phyloP scores from a whole-genome alignment of 768 basidiomycete species.

The Phlebiopsis flavidoalba region DNA sequence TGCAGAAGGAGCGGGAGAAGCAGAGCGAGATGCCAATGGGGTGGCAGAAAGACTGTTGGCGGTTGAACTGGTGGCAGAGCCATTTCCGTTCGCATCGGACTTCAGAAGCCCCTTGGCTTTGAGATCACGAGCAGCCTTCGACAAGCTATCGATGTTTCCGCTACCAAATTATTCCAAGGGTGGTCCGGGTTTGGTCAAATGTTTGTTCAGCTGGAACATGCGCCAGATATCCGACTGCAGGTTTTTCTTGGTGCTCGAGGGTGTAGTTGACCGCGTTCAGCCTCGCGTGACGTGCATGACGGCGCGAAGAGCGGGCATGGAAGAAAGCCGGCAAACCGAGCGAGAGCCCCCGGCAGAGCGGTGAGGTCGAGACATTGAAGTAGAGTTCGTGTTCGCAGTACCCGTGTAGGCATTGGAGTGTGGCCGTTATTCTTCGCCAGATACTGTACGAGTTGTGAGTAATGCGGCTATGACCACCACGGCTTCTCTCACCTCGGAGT shows the following conservation, averaged over 20 bases:
- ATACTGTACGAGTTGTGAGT: constrained; percentile 38
- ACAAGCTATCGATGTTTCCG: constrained; percentile 74
- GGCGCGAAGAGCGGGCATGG: constrained; percentile 86
- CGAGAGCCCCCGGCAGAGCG: constrained; percentile 63
- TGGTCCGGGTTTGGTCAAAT: constrained; percentile 75
- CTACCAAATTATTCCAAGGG: constrained; percentile 87
- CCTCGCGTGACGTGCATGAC: constrained; percentile 82
- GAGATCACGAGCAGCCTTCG: constrained; percentile 50
- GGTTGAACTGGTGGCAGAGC: constrained; percentile 27
- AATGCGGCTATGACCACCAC: constrained; percentile 3
- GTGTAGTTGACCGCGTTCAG: constrained; percentile 95
- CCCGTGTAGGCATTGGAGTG: constrained; percentile 90
- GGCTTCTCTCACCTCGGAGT: constrained; percentile 59
- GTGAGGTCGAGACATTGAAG: constrained; percentile 64
- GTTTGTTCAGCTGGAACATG: constrained; percentile 92
- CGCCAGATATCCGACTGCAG: constrained; percentile 87
- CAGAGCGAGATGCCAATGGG: not conserved
- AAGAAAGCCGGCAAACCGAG: constrained; percentile 84
- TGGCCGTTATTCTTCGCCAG: constrained; percentile 77
- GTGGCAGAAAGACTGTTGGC: constrained; percentile 17
- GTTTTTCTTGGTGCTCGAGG: constrained; percentile 97
- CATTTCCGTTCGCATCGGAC: constrained; percentile 10
- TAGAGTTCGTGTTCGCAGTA: constrained; percentile 87
- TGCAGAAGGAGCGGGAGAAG: constrained; percentile 1
- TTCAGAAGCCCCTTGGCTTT: constrained; percentile 44